Conservation (phyloP, 371 early-diverging fungal genomes). For the Apophysomyces ossiformis region DNA sequence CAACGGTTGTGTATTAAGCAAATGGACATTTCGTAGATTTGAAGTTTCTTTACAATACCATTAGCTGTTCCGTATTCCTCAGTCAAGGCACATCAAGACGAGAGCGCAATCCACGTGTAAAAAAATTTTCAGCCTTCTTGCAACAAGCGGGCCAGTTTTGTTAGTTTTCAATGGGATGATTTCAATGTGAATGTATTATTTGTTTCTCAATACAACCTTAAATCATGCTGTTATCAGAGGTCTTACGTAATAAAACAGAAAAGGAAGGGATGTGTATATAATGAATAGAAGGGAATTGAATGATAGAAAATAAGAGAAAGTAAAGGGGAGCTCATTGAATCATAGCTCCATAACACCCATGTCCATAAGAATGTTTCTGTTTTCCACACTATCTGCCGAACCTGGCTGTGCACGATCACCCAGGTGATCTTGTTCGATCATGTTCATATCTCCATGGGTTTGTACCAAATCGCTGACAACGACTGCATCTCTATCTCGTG, state of each 20-base stretch:
- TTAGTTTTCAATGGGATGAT: neutral
- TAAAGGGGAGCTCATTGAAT: neutral
- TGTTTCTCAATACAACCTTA: constrained; percentile 9
- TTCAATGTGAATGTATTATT: constrained; percentile 10
- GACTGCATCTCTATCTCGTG: constrained; percentile 1
- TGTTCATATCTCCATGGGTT: constrained; percentile 14
- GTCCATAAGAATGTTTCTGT: constrained; percentile 13
- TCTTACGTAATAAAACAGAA: constrained; percentile 9
- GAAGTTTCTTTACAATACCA: too few relatives aligned
- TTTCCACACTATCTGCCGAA: constrained; percentile 14
- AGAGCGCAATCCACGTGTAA: too few relatives aligned
- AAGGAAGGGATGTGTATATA: neutral
- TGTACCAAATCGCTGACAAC: constrained; percentile 9
- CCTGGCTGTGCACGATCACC: constrained; percentile 6
- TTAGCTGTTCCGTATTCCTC: too few relatives aligned
- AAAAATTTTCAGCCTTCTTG: too few relatives aligned
- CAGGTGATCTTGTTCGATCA: constrained; percentile 14
- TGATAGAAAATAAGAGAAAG: neutral
- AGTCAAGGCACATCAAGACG: too few relatives aligned
- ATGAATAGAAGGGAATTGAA: neutral
- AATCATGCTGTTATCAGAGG: constrained; percentile 5
- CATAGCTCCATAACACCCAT: constrained; percentile 23
- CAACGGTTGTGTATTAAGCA: too few relatives aligned
- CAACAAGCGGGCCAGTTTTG: too few relatives aligned
- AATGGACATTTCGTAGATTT: too few relatives aligned